Evolutionary conservation across 345 rosid species (phyloP).

Genomic region (Psidium guajava): DNA sequence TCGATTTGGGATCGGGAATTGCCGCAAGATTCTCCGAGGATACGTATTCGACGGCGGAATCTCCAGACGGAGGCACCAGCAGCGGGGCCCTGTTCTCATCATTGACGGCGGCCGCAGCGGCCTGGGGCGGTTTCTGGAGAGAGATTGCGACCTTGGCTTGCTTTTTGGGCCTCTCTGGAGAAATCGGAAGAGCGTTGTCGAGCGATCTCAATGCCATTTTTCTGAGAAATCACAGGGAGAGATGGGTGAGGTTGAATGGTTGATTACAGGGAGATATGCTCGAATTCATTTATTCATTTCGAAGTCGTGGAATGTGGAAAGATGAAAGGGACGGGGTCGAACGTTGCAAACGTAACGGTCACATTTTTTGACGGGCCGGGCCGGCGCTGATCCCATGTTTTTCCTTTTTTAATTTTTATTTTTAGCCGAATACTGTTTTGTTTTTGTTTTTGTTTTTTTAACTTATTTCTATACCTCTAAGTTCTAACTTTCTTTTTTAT

Average conservation of each 20-base stretch:
- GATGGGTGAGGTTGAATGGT: background rate
- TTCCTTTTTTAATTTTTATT: background rate
- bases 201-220: slow-evolving; percentile 78
- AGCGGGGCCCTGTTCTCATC: slow-evolving; percentile 56
- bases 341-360: background rate
- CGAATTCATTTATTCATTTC: background rate
- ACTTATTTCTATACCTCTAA: no score
- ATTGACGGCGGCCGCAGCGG: slow-evolving; percentile 2
- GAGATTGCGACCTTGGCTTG: slow-evolving; percentile 29
- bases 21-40: slow-evolving; percentile 53
- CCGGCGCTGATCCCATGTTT: background rate
- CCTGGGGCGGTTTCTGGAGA: slow-evolving; percentile 18
- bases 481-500: no score
- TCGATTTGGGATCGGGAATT: slow-evolving; percentile 36
- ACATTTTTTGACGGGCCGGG: background rate
- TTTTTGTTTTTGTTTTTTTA: background rate
- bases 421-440: background rate
- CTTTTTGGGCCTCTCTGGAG: slow-evolving; percentile 58
- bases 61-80: slow-evolving; percentile 18
- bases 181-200: slow-evolving; percentile 59
- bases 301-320: background rate
- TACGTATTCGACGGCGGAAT: slow-evolving; percentile 43
- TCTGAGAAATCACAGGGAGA: background rate
- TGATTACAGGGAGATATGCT: background rate
- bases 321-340: background rate